These are phyloP conservation scores for Xylaria sp. DNA, from an alignment of 2,329 filamentous ascomycete genomes.

Conservation along the genomic window DNA sequence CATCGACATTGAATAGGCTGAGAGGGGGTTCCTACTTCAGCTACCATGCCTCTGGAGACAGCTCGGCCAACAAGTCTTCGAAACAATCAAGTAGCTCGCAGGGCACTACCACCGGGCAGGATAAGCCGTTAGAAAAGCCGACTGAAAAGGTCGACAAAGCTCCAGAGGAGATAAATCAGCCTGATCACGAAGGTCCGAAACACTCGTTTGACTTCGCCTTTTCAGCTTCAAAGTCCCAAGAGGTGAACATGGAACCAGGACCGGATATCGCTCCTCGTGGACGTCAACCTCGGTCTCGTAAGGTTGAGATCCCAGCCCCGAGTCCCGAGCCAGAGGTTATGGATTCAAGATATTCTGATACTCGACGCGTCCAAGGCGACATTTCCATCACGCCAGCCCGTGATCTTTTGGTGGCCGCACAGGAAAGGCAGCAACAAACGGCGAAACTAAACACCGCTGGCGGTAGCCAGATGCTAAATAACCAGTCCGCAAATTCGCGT, in stretches of 20 bases:
- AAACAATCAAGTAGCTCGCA: constrained; percentile 21
- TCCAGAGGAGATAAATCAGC: constrained; percentile 4
- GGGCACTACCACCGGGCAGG: constrained; percentile 8
- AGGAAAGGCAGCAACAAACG: constrained; percentile 23
- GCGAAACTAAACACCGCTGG: constrained; percentile 10
- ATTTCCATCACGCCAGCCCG: constrained; percentile 10
- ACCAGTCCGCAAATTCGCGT: too few species aligned
- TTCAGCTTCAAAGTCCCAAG: constrained; percentile 16
- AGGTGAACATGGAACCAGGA: constrained; percentile 20
- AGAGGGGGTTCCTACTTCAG: constrained; percentile 33
- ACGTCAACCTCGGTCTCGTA: constrained; percentile 16
- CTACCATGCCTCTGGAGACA: constrained; percentile 22
- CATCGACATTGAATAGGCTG: constrained; percentile 29
- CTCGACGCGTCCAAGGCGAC: constrained; percentile 19
- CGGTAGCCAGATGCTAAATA: neutral
- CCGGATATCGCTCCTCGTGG: constrained; percentile 21
- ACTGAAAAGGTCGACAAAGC: constrained; percentile 7
- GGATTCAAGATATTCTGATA: constrained; percentile 16
- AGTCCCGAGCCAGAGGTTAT: constrained; percentile 12
- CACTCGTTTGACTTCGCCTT: constrained; percentile 23
- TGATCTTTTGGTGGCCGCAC: constrained; percentile 22
- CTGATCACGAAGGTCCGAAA: constrained; percentile 11
- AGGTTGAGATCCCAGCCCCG: constrained; percentile 15
- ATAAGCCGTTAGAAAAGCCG: neutral
- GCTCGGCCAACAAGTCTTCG: constrained; percentile 9